phyloP scores from a whole-genome alignment of 2,329 filamentous ascomycete genomes.

The Xylaria hypoxylon region DNA sequence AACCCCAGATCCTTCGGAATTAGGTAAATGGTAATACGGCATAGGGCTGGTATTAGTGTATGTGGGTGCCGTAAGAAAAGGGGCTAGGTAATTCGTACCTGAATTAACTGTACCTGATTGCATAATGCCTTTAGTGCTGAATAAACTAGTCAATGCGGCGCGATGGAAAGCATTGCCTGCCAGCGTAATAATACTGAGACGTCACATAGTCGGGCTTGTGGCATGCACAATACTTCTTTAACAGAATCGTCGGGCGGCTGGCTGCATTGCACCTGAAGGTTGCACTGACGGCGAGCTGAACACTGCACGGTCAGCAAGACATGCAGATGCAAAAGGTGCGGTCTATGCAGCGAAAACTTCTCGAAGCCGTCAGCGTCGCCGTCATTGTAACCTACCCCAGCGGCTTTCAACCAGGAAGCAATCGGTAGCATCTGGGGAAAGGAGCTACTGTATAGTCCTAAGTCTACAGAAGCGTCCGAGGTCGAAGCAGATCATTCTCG shows the following conservation, averaged over 20 bases:
- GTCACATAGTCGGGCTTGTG: constrained; percentile 1
- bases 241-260: constrained; percentile 15
- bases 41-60: constrained; percentile 14
- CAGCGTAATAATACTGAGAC: constrained; percentile 1
- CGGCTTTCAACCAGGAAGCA: constrained; percentile 28
- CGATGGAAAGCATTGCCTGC: constrained; percentile 8
- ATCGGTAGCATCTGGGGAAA: constrained; percentile 12
- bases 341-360: constrained; percentile 47
- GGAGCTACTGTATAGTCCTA: not conserved
- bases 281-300: constrained; percentile 42
- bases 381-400: constrained; percentile 43
- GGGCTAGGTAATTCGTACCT: constrained; percentile 4
- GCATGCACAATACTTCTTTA: constrained; percentile 8
- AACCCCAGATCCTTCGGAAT: constrained; percentile 23
- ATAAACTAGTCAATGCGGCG: constrained; percentile 2
- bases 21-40: constrained; percentile 17
- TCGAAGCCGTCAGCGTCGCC: constrained; percentile 43
- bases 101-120: not conserved
- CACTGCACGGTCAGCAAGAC: constrained; percentile 44
- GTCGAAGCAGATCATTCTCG: constrained; percentile 1
- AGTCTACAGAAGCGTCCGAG: no score
- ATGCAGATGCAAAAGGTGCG: constrained; percentile 44
- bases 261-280: constrained; percentile 34
- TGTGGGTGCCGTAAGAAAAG: constrained; percentile 6
- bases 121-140: constrained; percentile 3